Percentiles rank a stretch among this genome's conserved stretches.
These are phyloP conservation scores for Brassica juncea DNA, from an alignment of 345 rosid genomes.

Conservation along the genomic window DNA sequence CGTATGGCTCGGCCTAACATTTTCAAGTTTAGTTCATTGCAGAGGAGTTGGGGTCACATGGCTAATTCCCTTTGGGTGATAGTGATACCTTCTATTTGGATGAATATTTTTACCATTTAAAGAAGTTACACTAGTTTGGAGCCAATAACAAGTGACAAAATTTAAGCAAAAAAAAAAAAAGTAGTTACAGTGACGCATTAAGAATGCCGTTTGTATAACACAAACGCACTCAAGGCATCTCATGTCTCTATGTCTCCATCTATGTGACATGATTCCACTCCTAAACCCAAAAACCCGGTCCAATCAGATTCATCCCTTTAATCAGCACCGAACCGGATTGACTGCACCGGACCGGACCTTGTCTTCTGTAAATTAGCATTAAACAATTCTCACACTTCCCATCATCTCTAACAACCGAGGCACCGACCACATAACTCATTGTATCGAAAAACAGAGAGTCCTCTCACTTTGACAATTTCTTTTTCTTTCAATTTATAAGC, in stretches of 20 bases:
- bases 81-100: neutral
- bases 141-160: no score
- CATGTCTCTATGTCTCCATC: neutral
- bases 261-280: neutral
- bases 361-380: conserved; percentile 1
- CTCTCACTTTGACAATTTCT: conserved; percentile 21
- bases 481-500: neutral
- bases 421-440: conserved; percentile 22
- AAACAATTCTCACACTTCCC: conserved; percentile 30
- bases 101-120: conserved; percentile 42
- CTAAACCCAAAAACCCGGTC: no score
- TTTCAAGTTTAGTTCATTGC: neutral
- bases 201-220: neutral
- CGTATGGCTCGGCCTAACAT: neutral
- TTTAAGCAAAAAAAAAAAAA: neutral
- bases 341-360: conserved; percentile 1
- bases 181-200: no score
- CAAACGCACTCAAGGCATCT: conserved; percentile 13
- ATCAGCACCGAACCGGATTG: neutral
- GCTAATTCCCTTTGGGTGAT: neutral
- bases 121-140: neutral
- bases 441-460: conserved; percentile 18
- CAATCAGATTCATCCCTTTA: neutral
- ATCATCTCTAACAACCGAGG: conserved; percentile 27
- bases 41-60: neutral